phyloP scores from a whole-genome alignment of 768 basidiomycete species.

The Symmetrospora coprosmae region DNA sequence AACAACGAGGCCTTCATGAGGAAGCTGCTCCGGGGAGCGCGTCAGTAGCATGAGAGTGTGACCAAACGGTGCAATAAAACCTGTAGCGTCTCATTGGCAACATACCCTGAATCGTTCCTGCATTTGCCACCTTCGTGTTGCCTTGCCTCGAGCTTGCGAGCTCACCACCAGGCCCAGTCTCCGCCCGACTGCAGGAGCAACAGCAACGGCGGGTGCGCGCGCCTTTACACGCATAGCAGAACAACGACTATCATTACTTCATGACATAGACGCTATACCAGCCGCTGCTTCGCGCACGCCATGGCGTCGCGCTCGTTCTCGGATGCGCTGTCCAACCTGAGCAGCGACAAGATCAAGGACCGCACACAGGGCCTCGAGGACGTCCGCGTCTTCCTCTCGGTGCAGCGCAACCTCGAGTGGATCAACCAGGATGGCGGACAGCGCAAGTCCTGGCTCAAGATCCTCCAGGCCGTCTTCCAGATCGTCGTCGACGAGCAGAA shows the following conservation, averaged over 20 bases:
- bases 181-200: too few species aligned
- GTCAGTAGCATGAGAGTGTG: too few species aligned
- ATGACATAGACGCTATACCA: too few species aligned
- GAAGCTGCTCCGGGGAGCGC: slow-evolving; percentile 18
- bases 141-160: too few species aligned
- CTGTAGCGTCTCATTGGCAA: too few species aligned
- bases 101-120: too few species aligned
- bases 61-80: too few species aligned
- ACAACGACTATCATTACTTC: too few species aligned
- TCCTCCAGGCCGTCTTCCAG: slow-evolving; percentile 52
- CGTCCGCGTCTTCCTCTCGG: slow-evolving; percentile 13
- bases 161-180: too few species aligned
- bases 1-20: slow-evolving; percentile 55
- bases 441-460: slow-evolving; percentile 41
- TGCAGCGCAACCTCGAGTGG: slow-evolving; percentile 15
- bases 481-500: slow-evolving; percentile 52
- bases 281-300: neutral
- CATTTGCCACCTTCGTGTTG: too few species aligned
- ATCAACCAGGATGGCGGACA: slow-evolving; percentile 17
- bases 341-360: slow-evolving; percentile 16
- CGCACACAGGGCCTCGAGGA: slow-evolving; percentile 16
- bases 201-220: too few species aligned
- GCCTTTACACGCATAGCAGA: too few species aligned
- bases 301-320: slow-evolving; percentile 12
- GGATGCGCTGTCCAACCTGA: neutral